Conservation (phyloP, 768 basidiomycete genomes). For the Suillus hirtellus region DNA sequence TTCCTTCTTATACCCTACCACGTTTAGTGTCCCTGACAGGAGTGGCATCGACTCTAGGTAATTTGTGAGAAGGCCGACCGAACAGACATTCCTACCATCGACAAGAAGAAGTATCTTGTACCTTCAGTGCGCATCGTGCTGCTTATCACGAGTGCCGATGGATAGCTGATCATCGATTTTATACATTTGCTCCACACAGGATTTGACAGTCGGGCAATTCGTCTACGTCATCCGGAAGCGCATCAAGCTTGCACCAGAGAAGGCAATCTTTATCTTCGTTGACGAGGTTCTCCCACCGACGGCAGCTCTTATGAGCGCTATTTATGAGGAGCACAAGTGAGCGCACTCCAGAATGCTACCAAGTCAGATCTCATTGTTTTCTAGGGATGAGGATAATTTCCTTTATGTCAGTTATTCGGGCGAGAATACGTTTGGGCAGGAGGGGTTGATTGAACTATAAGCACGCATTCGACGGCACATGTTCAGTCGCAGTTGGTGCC, state of each 20-base stretch:
- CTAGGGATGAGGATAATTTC: slow-evolving; percentile 98
- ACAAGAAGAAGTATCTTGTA: slow-evolving; percentile 99
- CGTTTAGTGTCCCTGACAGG: slow-evolving; percentile 14
- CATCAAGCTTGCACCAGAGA: slow-evolving; percentile 99
- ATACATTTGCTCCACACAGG: slow-evolving; percentile 46
- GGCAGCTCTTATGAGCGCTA: slow-evolving; percentile 96
- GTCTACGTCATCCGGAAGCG: slow-evolving; percentile 99
- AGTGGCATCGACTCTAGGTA: slow-evolving; percentile 54
- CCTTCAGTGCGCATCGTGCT: slow-evolving; percentile 70
- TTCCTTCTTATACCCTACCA: slow-evolving; percentile 3
- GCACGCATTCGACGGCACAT: slow-evolving; percentile 15
- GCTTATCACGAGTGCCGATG: slow-evolving; percentile 18
- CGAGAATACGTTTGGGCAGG: slow-evolving; percentile 88
- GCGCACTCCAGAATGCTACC: slow-evolving; percentile 32
- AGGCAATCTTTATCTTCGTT: slow-evolving; percentile 99
- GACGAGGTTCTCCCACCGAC: slow-evolving; percentile 98
- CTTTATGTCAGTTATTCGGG: slow-evolving; percentile 98
- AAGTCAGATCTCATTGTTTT: slow-evolving; percentile 27
- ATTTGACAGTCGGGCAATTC: slow-evolving; percentile 96
- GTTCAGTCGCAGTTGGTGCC: slow-evolving; percentile 18
- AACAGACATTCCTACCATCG: slow-evolving; percentile 98
- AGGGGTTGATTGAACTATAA: slow-evolving; percentile 36
- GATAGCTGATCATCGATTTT: slow-evolving; percentile 25
- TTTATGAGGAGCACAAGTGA: slow-evolving; percentile 99
- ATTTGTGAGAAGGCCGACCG: slow-evolving; percentile 99